Evolutionary conservation across 2,329 filamentous ascomycete species (phyloP).

Genomic region (Pyrenochaeta sp.): DNA sequence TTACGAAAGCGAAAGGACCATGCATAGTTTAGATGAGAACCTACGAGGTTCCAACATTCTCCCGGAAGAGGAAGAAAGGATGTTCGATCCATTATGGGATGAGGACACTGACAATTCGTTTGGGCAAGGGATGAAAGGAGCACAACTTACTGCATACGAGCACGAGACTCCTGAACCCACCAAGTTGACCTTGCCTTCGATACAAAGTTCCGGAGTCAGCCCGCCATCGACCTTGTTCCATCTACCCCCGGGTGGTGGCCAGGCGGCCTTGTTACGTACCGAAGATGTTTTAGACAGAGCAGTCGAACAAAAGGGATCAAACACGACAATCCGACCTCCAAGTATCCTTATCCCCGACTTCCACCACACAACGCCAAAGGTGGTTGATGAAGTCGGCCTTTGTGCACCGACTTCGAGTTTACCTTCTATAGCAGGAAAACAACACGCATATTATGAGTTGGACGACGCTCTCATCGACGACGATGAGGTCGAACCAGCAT

Average conservation of each 20-base stretch:
- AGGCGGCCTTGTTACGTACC: slow-evolving; percentile 13
- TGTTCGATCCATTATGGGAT: slow-evolving; percentile 36
- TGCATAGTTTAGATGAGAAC: slow-evolving; percentile 33
- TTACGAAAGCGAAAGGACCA: slow-evolving; percentile 34
- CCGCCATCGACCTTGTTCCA: too few relatives aligned
- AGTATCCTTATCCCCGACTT: slow-evolving; percentile 33
- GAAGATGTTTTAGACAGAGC: slow-evolving; percentile 26
- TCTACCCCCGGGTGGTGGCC: slow-evolving; percentile 11
- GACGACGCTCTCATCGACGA: too few relatives aligned
- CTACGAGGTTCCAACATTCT: slow-evolving; percentile 21
- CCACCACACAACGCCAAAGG: slow-evolving; percentile 24
- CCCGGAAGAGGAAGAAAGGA: slow-evolving; percentile 23
- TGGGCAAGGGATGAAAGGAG: slow-evolving; percentile 25
- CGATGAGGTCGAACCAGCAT: slow-evolving; percentile 1
- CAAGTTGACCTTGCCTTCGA: too few relatives aligned
- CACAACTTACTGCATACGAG: too few relatives aligned
- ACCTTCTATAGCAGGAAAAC: background rate
- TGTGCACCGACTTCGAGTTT: slow-evolving; percentile 4
- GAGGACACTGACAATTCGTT: slow-evolving; percentile 27
- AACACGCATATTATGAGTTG: background rate
- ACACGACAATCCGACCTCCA: slow-evolving; percentile 41
- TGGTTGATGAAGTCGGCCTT: slow-evolving; percentile 13
- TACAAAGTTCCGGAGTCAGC: too few relatives aligned
- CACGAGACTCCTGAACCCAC: too few relatives aligned
- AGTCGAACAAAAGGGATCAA: slow-evolving; percentile 39